These are phyloP conservation scores for Candida glucosophila DNA, from an alignment of 1,139 yeast genomes.

Conservation along the genomic window DNA sequence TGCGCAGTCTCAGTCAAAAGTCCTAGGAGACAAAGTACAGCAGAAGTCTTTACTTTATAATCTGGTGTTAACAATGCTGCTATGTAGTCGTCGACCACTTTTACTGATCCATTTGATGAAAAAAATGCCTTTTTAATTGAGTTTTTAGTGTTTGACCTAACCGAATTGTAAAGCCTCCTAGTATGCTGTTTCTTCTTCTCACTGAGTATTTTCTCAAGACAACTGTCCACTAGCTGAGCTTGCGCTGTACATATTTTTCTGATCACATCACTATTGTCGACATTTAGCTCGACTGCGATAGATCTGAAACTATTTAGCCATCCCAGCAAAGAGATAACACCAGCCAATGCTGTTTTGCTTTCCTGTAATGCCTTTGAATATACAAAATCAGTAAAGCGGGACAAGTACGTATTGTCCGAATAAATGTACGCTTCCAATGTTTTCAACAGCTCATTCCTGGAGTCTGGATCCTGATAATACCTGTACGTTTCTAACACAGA, in stretches of 20 bases:
- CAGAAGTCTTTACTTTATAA: slow-evolving; percentile 2
- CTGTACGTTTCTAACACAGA: slow-evolving; percentile 36
- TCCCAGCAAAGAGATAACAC: slow-evolving; percentile 44
- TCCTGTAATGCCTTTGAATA: slow-evolving; percentile 20
- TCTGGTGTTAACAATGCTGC: slow-evolving; percentile 2
- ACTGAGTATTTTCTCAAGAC: slow-evolving; percentile 7
- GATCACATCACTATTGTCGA: slow-evolving; percentile 6
- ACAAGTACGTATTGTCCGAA: slow-evolving; percentile 15
- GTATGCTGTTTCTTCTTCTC: slow-evolving; percentile 21
- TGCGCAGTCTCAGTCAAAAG: slow-evolving; percentile 27
- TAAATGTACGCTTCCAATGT: slow-evolving; percentile 27
- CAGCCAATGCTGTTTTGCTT: slow-evolving; percentile 41
- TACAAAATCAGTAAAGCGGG: slow-evolving; percentile 28
- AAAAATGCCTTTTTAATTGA: slow-evolving; percentile 15
- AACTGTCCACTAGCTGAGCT: slow-evolving; percentile 13
- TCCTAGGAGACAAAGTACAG: slow-evolving; percentile 23
- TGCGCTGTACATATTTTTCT: slow-evolving; percentile 12
- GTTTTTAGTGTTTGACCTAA: slow-evolving; percentile 28
- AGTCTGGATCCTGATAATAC: slow-evolving; percentile 42
- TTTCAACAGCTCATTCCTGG: slow-evolving; percentile 32
- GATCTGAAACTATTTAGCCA: slow-evolving; percentile 29
- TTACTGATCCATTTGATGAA: slow-evolving; percentile 4
- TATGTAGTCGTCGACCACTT: slow-evolving; percentile 8
- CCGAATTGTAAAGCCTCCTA: slow-evolving; percentile 38
- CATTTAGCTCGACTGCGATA: slow-evolving; percentile 13